A percentile compares a stretch with the other conserved stretches of the same genome.
Evolutionary conservation across 2,329 filamentous ascomycete genomes (phyloP).

Genomic region (Trematosphaeria pertusa): DNA sequence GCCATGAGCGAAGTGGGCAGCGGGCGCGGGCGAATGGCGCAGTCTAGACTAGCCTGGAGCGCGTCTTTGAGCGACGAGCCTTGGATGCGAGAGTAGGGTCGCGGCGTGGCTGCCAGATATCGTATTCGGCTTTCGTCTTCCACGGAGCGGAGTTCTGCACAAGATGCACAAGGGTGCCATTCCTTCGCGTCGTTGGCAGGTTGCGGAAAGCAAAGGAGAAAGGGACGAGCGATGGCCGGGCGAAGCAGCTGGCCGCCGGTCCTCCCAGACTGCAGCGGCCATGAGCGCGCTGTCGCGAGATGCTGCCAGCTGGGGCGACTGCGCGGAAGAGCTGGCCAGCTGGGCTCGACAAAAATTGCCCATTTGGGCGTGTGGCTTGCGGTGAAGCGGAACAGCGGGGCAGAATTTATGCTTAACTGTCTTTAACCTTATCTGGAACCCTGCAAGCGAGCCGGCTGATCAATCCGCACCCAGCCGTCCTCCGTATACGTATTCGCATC

Average conservation of each 20-base stretch:
- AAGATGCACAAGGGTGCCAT: too few species aligned
- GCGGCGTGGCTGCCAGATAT: constrained; percentile 7
- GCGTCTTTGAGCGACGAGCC: constrained; percentile 2
- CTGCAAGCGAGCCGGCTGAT: constrained; percentile 34
- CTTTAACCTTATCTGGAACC: constrained; percentile 45
- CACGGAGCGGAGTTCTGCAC: too few species aligned
- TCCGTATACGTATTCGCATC: constrained; percentile 18
- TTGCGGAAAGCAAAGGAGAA: too few species aligned
- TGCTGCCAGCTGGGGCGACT: background rate
- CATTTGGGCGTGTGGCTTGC: constrained; percentile 20
- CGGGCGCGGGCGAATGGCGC: constrained; percentile 11
- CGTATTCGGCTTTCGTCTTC: constrained; percentile 15
- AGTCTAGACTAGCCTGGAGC: constrained; percentile 16
- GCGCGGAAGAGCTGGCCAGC: background rate
- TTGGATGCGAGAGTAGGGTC: background rate
- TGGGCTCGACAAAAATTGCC: constrained; percentile 14
- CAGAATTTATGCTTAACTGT: constrained; percentile 47
- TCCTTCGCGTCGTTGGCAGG: too few species aligned
- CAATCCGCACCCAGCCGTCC: constrained; percentile 12
- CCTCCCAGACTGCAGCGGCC: too few species aligned
- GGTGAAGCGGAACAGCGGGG: constrained; percentile 31
- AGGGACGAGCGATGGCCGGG: too few species aligned
- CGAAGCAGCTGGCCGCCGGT: too few species aligned
- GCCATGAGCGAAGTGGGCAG: constrained; percentile 3
- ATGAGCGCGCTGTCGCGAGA: too few species aligned